Evolutionary conservation across 192 early-diverging fungal genomes (phyloP).

Genomic region (Jimgerdemannia flammicorona): DNA sequence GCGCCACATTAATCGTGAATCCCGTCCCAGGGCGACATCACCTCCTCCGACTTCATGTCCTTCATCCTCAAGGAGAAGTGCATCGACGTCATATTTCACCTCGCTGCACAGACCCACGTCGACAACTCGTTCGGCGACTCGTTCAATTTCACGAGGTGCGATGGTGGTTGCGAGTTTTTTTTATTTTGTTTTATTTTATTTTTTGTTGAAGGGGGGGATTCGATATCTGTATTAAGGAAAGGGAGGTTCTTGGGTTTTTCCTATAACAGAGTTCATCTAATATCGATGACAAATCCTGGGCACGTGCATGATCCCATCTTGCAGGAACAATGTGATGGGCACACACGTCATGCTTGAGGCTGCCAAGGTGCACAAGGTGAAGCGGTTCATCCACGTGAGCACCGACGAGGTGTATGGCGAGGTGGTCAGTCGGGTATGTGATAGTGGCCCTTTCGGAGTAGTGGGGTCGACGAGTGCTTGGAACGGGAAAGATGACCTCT

Average conservation of each 20-base stretch:
- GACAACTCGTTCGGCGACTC: slow-evolving; percentile 86
- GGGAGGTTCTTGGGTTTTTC: no score
- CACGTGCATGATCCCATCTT: not conserved
- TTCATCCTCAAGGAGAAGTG: slow-evolving; percentile 60
- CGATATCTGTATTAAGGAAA: no score
- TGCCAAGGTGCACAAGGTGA: slow-evolving; percentile 45
- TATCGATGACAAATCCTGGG: no score
- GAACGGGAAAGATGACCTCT: no score
- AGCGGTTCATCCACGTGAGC: slow-evolving; percentile 70
- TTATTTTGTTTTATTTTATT: no score
- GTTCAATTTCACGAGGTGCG: slow-evolving; percentile 66
- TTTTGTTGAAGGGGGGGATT: no score
- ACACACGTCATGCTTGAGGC: slow-evolving; percentile 79
- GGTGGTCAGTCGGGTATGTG: slow-evolving; percentile 45
- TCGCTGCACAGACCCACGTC: slow-evolving; percentile 81
- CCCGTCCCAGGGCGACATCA: slow-evolving; percentile 57
- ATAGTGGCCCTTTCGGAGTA: no score
- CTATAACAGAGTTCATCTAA: no score
- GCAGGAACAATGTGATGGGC: slow-evolving; percentile 71
- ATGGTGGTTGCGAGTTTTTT: not conserved
- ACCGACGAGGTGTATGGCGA: slow-evolving; percentile 88
- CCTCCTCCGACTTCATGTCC: slow-evolving; percentile 56
- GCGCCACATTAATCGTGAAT: slow-evolving; percentile 16
- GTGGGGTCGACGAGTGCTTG: no score
- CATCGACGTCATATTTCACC: slow-evolving; percentile 72